phyloP scores from a whole-genome alignment of 768 basidiomycete genomes.

The Albatrellus ellisii region DNA sequence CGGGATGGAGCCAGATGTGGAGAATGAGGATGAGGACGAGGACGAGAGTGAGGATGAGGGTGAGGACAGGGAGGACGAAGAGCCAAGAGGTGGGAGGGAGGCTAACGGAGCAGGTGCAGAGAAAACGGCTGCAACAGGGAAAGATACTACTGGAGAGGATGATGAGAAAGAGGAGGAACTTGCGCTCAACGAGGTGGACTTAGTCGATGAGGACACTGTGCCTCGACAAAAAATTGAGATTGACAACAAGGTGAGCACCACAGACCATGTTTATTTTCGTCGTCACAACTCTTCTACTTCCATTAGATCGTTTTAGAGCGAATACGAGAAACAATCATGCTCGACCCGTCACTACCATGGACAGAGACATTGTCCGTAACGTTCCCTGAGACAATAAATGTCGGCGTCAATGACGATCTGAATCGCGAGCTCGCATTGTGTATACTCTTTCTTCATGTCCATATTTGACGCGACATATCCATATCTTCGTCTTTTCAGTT shows the following conservation, averaged over 20 bases:
- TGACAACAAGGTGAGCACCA: slow-evolving; percentile 67
- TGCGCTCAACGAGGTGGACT: slow-evolving; percentile 56
- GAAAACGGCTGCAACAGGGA: no score
- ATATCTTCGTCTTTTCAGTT: no score
- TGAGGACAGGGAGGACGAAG: slow-evolving; percentile 18
- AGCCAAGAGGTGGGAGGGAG: slow-evolving; percentile 16
- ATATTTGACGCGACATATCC: not conserved
- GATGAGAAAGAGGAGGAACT: slow-evolving; percentile 31
- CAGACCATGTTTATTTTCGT: no score
- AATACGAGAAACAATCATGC: slow-evolving; percentile 64
- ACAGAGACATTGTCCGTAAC: slow-evolving; percentile 67
- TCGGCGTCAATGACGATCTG: slow-evolving; percentile 78
- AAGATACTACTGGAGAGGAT: no score
- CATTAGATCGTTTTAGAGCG: slow-evolving; percentile 62
- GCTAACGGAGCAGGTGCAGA: no score
- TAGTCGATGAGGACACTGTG: slow-evolving; percentile 67
- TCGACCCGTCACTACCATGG: slow-evolving; percentile 69
- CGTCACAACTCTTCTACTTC: not conserved
- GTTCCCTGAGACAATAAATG: slow-evolving; percentile 61
- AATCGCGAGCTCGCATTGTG: slow-evolving; percentile 95
- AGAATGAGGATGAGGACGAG: slow-evolving; percentile 25
- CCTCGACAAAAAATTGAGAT: slow-evolving; percentile 76
- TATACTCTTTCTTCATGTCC: slow-evolving; percentile 19
- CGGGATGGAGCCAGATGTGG: slow-evolving; percentile 13
- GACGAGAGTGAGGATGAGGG: slow-evolving; percentile 18